phyloP scores from a whole-genome alignment of 2,329 filamentous ascomycete genomes.

The Pyrenochaeta sp. region DNA sequence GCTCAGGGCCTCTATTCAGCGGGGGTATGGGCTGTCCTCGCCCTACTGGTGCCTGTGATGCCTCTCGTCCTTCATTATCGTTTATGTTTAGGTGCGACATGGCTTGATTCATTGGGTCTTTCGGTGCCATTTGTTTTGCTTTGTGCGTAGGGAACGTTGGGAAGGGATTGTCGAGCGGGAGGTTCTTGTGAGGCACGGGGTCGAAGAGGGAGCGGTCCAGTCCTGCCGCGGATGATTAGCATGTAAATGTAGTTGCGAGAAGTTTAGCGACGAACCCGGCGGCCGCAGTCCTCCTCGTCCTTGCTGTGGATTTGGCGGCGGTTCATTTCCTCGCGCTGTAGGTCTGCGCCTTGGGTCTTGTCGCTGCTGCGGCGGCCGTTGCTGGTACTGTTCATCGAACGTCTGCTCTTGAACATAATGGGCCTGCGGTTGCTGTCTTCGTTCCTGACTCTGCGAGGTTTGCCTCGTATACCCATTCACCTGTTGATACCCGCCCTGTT shows the following conservation, averaged over 20 bases:
- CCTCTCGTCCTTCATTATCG: conserved; percentile 25
- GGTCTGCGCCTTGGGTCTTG: conserved; percentile 39
- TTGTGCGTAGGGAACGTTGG: conserved; percentile 54
- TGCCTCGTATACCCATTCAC: conserved; percentile 32
- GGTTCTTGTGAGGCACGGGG: conserved; percentile 34
- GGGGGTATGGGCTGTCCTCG: conserved; percentile 34
- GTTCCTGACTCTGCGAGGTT: conserved; percentile 22
- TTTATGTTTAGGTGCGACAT: conserved; percentile 49
- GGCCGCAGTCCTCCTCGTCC: conserved; percentile 36
- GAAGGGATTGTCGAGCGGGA: conserved; percentile 58
- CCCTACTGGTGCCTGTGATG: conserved; percentile 26
- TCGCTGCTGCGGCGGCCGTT: conserved; percentile 32
- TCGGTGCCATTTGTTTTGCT: conserved; percentile 16
- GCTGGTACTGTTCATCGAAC: conserved; percentile 36
- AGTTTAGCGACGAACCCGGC: conserved; percentile 34
- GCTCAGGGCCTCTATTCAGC: conserved; percentile 32
- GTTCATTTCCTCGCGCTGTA: conserved; percentile 33
- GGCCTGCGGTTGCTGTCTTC: conserved; percentile 26
- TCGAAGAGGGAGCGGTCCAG: conserved; percentile 41
- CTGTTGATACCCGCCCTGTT: conserved; percentile 34
- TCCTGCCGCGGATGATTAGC: conserved; percentile 30
- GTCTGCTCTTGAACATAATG: conserved; percentile 39
- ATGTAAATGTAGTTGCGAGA: neutral
- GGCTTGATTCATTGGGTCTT: conserved; percentile 40
- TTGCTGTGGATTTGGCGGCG: conserved; percentile 29